Base-by-base conservation (phyloP, 306 rosid genomes). In the Lathyrus tuberosus region DNA sequence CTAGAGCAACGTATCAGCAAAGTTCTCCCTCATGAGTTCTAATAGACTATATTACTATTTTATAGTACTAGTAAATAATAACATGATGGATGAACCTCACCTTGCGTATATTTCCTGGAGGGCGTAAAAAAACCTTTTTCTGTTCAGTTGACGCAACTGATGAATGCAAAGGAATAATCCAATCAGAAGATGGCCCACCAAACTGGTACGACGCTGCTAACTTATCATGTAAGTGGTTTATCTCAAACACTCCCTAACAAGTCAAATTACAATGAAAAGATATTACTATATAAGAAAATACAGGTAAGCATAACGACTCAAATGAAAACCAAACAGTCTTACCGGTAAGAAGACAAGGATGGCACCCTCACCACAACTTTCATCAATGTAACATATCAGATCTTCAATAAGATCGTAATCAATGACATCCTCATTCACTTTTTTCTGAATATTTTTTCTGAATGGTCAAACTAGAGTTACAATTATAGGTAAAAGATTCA, bases 261-360 rank as follows among this genome's bases (percentile, higher is more conserved):
- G 58, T 57, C 68, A 44, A 57, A 72, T 67, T 67, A 70, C 44
- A 75, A 69, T 20, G 37, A 35, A 73, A 54, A 46, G 11, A 24
- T 51, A 56, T 5, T 11, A 67, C 22, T 26, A 69, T 35, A 65
- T 6, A 35, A 73, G 28, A 73, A 75, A 69, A 31, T n/a, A 43
- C 11, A 18, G 30, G 67, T 64, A 71, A 59, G 30, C 46, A 17
- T 42, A 17, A n/a, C 38, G 52, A 60, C 74, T 53, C 33, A 75
- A 76, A 59, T 76, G 77, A 63, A 42, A 59, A 60, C 42, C 5
- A 60, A 65, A 69, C 70, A 71, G 57, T 63, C 89, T 85, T 86
- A 91, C 97, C 67, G 98, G 97, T 84, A 93, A 84, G 82, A 93
- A 93, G 42, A 93, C 94, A 80, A 93, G 98, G 81, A 93, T 81